Evolutionary conservation across 2,329 filamentous ascomycete genomes (phyloP).

Genomic region (Penicillium janthinellum): DNA sequence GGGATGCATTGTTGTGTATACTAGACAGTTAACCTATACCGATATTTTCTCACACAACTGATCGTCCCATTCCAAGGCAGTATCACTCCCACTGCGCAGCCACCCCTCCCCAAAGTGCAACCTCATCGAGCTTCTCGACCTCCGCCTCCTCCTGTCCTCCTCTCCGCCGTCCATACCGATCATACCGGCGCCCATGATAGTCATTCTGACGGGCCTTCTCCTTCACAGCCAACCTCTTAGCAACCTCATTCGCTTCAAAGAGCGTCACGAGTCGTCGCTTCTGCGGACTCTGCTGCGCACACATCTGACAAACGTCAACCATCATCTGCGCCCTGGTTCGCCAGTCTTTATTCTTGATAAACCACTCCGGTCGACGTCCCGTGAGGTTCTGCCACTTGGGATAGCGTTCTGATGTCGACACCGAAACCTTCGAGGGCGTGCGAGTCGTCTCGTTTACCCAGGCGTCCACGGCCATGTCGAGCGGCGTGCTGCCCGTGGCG

Average conservation of each 20-base stretch:
- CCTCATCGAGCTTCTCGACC: constrained; percentile 17
- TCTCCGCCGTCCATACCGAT: background rate
- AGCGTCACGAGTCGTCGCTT: constrained; percentile 60
- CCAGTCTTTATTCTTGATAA: constrained; percentile 11
- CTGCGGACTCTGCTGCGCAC: constrained; percentile 21
- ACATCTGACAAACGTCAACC: constrained; percentile 42
- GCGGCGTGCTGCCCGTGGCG: constrained; percentile 71
- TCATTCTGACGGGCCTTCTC: background rate
- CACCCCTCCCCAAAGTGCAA: constrained; percentile 9
- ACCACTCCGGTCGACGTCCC: constrained; percentile 7
- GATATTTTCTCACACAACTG: background rate
- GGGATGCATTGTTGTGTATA: background rate
- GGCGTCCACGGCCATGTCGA: constrained; percentile 51
- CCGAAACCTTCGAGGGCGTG: constrained; percentile 13
- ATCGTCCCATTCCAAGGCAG: background rate
- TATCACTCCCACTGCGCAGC: constrained; percentile 1
- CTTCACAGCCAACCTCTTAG: constrained; percentile 49
- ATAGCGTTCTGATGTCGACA: background rate
- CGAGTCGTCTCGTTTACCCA: constrained; percentile 31
- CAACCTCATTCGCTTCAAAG: constrained; percentile 64
- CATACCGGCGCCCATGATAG: background rate
- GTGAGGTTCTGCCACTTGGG: constrained; percentile 1
- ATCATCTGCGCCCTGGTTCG: constrained; percentile 25
- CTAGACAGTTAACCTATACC: too few relatives aligned
- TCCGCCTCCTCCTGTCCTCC: background rate